These are phyloP conservation scores for Kwoniella shandongensis DNA, from an alignment of 768 basidiomycete genomes.

Conservation along the genomic window DNA sequence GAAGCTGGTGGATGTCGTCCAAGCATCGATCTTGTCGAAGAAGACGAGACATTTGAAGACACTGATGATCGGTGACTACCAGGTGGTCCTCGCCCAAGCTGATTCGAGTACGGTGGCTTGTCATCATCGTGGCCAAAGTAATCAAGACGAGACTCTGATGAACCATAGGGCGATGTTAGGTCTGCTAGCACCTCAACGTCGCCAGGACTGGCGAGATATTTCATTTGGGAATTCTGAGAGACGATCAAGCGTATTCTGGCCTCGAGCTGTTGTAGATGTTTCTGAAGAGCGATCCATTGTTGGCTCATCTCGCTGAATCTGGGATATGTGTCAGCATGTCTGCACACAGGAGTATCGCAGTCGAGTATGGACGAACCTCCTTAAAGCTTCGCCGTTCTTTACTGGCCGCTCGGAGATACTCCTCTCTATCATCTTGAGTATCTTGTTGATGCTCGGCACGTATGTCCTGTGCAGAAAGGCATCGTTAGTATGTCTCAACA, in stretches of 20 bases:
- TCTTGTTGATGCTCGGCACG: conserved; percentile 87
- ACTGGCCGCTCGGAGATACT: conserved; percentile 90
- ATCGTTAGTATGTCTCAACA: background rate
- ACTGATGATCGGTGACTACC: conserved; percentile 22
- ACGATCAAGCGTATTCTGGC: conserved; percentile 70
- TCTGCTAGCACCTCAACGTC: conserved; percentile 26
- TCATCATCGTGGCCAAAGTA: conserved; percentile 11
- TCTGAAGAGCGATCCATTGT: conserved; percentile 76
- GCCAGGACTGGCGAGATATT: conserved; percentile 4
- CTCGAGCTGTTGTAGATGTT: conserved; percentile 77
- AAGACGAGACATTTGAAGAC: conserved; percentile 20
- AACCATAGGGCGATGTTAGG: conserved; percentile 10
- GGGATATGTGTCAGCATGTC: background rate
- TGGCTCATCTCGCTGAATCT: conserved; percentile 79
- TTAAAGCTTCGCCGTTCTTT: conserved; percentile 91
- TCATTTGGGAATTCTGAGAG: conserved; percentile 11
- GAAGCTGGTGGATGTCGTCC: conserved; percentile 3
- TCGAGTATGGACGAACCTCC: conserved; percentile 56
- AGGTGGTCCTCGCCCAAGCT: background rate
- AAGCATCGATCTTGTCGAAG: conserved; percentile 12
- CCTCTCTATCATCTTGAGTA: conserved; percentile 89
- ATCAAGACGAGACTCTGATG: conserved; percentile 11
- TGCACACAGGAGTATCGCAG: background rate
- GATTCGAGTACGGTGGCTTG: background rate
- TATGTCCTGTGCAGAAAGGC: conserved; percentile 67